Conservation (phyloP, 176 grass and related monocot genomes). For the Lolium perenne region DNA sequence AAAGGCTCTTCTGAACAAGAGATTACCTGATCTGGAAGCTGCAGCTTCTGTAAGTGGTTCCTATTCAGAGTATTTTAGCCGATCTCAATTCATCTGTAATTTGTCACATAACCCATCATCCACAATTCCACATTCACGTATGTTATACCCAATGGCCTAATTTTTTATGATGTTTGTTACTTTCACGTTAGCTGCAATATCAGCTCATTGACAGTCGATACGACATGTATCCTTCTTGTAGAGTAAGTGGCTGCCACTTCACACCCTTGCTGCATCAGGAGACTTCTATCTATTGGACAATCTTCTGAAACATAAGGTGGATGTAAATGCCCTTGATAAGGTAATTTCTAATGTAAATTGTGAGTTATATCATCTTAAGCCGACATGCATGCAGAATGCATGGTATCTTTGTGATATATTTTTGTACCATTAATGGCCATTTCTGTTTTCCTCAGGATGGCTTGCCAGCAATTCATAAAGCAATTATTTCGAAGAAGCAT, state of each 20-base stretch:
- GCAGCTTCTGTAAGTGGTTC: conserved; percentile 70
- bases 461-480: conserved; percentile 81
- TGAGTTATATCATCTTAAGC: conserved; percentile 16
- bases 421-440: conserved; percentile 13
- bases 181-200: conserved; percentile 36
- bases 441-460: conserved; percentile 61
- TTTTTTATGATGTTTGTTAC: conserved; percentile 17
- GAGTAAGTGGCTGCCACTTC: conserved; percentile 90
- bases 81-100: neutral
- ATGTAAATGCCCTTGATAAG: conserved; percentile 93
- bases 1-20: conserved; percentile 79
- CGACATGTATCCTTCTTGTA: conserved; percentile 38
- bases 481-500: conserved; percentile 91
- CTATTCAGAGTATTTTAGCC: conserved; percentile 11
- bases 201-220: neutral
- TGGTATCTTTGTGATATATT: conserved; percentile 15
- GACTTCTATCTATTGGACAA: conserved; percentile 90
- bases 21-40: conserved; percentile 76
- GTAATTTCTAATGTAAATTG: conserved; percentile 38
- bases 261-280: conserved; percentile 85
- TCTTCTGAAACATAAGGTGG: conserved; percentile 71
- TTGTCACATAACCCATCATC: neutral
- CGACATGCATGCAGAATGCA: neutral
- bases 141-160: conserved; percentile 1
- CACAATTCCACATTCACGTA: neutral